Base-by-base conservation (phyloP, 208 protist genomes). In the Crithidia fasciculata region DNA sequence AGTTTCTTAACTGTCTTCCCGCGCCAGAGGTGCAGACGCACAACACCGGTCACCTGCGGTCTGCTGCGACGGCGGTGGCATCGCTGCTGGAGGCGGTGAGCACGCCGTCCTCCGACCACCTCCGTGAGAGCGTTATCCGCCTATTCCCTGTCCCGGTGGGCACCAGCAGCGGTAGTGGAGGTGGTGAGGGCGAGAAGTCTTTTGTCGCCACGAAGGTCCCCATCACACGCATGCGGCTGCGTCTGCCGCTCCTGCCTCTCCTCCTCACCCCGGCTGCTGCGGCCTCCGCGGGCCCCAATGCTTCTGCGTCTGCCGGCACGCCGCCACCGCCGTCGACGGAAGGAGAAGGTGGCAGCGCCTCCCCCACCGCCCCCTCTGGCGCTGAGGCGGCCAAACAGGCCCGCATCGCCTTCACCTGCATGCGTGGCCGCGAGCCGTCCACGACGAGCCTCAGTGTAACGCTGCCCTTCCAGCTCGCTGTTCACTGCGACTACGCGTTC, bases 211-310 rank as follows among this genome's bases (percentile, higher is more conserved):
- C n/a, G 41, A 16, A 16, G 9, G 49, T 67, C 15, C 28, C 52
- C 5, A 59, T 76, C 3, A 56, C 45, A 16, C 66, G 52, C n/a
- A 78, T 87, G 63, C 40, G 49, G 6, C 63, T 87, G 37, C 50
- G 62, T 2, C 50, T 93, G 16, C 89, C 89, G 12, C 59, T 95
- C 10, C 69, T 91, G 40, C 89, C 89, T 10, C 53, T 91, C 28
- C 83, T 92, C 58, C 78, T 86, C 62, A 87, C 82, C 0, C 68
- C 74, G 13, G 66, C 53, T 47, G 36, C 80, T 10, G 67, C 77
- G 2, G 40, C 50, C 9, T 55, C 61, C 28, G 28, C 1, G 28
- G 28, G 28, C 28, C 28, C 0, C 28, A 28, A 28, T 28, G 28
- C 28, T 28, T 28, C 28, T 28, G 28, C 28, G 28, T 28, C 28